phyloP scores from a whole-genome alignment of 805 yeast species.

The Saccharomycopsis selenospora region DNA sequence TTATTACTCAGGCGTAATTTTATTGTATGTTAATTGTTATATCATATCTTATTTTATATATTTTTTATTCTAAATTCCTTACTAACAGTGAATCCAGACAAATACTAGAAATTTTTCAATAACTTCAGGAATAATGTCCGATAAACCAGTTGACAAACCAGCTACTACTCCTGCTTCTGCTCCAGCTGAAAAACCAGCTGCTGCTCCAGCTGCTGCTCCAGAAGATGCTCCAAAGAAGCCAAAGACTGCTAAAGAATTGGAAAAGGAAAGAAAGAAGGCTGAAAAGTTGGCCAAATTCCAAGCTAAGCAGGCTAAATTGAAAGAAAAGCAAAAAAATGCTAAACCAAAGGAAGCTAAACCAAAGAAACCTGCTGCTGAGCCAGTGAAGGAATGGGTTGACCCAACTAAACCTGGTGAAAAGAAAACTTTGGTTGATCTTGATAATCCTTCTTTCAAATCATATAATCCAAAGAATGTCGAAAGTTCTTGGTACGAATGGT shows the following conservation, averaged over 20 bases:
- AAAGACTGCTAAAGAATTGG: constrained; percentile 74
- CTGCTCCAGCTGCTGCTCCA: background rate
- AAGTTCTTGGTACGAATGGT: constrained; percentile 97
- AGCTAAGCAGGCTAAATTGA: constrained; percentile 74
- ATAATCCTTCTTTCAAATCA: constrained; percentile 89
- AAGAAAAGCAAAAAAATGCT: constrained; percentile 39
- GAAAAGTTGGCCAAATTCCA: constrained; percentile 81
- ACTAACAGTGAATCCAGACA: background rate
- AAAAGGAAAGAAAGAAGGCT: constrained; percentile 82
- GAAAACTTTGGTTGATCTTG: constrained; percentile 78
- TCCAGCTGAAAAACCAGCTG: too few species aligned
- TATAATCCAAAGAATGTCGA: constrained; percentile 90
- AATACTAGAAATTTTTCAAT: background rate
- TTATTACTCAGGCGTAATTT: background rate
- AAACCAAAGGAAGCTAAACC: constrained; percentile 41
- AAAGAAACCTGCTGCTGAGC: constrained; percentile 60
- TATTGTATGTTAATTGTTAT: background rate
- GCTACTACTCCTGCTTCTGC: background rate
- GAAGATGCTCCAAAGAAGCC: constrained; percentile 28
- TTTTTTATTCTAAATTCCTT: background rate
- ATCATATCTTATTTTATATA: too few species aligned
- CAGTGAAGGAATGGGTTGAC: constrained; percentile 81
- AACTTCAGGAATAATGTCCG: background rate
- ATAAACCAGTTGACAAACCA: background rate
- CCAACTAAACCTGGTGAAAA: constrained; percentile 83